phyloP scores from a whole-genome alignment of 1,139 yeast species.

The Kodamaea ohmeri region DNA sequence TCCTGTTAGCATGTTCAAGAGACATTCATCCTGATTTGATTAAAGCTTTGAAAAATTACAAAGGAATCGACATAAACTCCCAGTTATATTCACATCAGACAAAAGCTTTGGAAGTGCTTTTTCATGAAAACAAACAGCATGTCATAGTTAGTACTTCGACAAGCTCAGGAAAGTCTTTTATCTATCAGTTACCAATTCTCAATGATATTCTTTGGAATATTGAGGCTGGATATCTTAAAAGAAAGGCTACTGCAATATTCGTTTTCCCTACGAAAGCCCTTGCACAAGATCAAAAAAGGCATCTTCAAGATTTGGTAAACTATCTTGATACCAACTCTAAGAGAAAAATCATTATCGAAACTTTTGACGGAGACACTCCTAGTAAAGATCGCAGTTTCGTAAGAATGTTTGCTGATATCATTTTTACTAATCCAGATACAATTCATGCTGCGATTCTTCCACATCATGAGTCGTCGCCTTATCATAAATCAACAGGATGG shows the following conservation, averaged over 20 bases:
- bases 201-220: constrained; percentile 50
- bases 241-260: constrained; percentile 65
- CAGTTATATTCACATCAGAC: constrained; percentile 79
- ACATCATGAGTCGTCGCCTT: constrained; percentile 41
- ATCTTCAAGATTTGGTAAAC: constrained; percentile 59
- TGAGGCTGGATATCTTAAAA: constrained; percentile 17
- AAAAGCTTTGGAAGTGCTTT: constrained; percentile 59
- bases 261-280: constrained; percentile 95
- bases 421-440: constrained; percentile 94
- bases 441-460: constrained; percentile 85
- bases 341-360: constrained; percentile 53
- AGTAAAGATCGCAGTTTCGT: constrained; percentile 48
- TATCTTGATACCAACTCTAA: constrained; percentile 36
- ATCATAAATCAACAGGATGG: constrained; percentile 49
- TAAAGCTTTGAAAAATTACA: constrained; percentile 49
- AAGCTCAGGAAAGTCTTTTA: constrained; percentile 90
- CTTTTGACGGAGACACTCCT: constrained; percentile 94
- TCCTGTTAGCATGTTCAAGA: constrained; percentile 23
- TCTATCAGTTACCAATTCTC: constrained; percentile 84
- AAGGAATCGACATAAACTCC: constrained; percentile 42
- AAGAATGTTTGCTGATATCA: constrained; percentile 65
- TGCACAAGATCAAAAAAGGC: constrained; percentile 92
- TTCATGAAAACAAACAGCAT: constrained; percentile 44
- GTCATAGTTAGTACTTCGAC: constrained; percentile 91
- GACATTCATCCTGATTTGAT: constrained; percentile 42